A percentile compares a stretch with the other conserved stretches of the same genome.
Evolutionary conservation across 345 rosid genomes (phyloP).

Genomic region (Cardamine resedifolia): DNA sequence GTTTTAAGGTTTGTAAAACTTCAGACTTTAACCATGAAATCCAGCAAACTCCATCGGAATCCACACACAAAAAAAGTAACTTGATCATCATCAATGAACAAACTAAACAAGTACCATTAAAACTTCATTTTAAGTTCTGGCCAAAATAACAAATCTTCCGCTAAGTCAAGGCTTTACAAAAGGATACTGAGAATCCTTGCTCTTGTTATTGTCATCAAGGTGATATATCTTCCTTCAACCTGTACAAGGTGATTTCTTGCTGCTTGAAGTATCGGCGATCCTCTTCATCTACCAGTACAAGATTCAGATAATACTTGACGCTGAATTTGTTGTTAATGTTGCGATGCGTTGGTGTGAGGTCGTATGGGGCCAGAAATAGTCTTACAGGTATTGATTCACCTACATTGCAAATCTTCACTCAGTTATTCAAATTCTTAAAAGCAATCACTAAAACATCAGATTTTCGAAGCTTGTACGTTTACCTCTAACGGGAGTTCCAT

Average conservation of each 20-base stretch:
- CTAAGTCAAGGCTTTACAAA: conserved; percentile 35
- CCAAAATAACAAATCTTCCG: not conserved
- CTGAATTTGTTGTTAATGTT: conserved; percentile 98
- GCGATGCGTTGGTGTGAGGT: conserved; percentile 91
- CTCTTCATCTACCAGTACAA: conserved; percentile 95
- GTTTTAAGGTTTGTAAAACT: conserved; percentile 24
- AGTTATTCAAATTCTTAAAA: not conserved
- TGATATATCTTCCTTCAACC: conserved; percentile 61
- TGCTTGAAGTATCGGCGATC: conserved; percentile 97
- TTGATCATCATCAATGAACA: not conserved
- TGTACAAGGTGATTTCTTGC: conserved; percentile 86
- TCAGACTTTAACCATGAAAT: conserved; percentile 11
- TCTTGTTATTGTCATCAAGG: conserved; percentile 22
- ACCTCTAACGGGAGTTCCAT: conserved; percentile 99
- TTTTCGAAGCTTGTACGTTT: not conserved
- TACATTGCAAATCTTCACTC: conserved; percentile 34
- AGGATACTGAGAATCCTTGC: conserved; percentile 13
- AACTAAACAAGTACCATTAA: not conserved
- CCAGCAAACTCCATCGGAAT: not conserved
- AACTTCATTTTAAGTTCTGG: not conserved
- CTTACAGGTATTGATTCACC: conserved; percentile 99
- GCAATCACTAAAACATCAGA: not conserved
- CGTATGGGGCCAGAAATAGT: conserved; percentile 93
- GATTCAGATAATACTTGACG: conserved; percentile 95
- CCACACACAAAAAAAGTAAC: not conserved